These are phyloP conservation scores for Rhynchosporium graminicola DNA, from an alignment of 2,329 filamentous ascomycete genomes.

Conservation along the genomic window DNA sequence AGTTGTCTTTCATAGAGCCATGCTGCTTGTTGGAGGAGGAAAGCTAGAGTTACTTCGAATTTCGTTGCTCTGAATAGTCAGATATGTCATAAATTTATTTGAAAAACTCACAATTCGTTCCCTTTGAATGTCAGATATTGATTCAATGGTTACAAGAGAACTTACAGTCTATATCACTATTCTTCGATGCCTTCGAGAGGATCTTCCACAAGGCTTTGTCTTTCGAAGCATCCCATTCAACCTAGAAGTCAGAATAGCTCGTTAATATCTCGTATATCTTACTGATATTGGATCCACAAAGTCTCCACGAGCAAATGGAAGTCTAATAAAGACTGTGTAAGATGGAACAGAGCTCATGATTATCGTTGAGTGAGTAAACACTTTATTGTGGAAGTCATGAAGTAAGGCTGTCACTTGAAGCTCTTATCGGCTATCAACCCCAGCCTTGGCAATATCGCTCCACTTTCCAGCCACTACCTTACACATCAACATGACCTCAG, in stretches of 20 bases:
- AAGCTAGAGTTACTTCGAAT: conserved; percentile 84
- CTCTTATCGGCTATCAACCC: conserved; percentile 6
- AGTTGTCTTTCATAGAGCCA: conserved; percentile 92
- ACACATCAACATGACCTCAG: neutral
- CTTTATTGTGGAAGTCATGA: neutral
- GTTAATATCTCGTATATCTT: conserved; percentile 38
- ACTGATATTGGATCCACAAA: conserved; percentile 91
- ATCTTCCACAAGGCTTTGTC: conserved; percentile 90
- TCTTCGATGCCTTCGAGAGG: conserved; percentile 77
- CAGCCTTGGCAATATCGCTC: conserved; percentile 10
- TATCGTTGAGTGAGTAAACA: conserved; percentile 14
- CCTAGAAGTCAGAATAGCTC: conserved; percentile 49
- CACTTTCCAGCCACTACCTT: neutral
- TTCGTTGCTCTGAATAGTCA: conserved; percentile 58
- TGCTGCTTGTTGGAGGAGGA: conserved; percentile 89
- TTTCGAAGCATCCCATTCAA: conserved; percentile 85
- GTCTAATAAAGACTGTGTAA: conserved; percentile 76
- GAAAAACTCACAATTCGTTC: conserved; percentile 67
- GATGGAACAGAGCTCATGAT: conserved; percentile 39
- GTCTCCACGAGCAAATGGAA: conserved; percentile 84
- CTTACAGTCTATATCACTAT: conserved; percentile 82
- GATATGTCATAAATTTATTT: conserved; percentile 2
- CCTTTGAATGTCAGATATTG: conserved; percentile 50
- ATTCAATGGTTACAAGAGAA: conserved; percentile 9
- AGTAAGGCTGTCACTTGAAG: neutral